Base-by-base conservation (phyloP, 257 asterid species). In the Echites panduratus region DNA sequence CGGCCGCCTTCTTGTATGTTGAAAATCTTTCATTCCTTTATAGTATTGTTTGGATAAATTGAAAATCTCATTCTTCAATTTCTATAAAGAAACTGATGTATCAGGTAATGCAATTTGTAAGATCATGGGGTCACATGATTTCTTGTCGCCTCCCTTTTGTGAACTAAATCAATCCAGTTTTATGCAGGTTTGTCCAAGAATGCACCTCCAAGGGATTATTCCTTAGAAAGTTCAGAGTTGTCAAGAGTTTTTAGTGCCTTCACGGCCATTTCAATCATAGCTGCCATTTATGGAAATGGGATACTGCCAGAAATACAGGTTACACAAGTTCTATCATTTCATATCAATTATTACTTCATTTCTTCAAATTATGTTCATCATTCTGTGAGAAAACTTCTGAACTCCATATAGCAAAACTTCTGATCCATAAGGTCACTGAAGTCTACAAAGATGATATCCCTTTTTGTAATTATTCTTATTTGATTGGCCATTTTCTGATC, bases 241-340 rank as follows among this genome's bases (percentile, higher is more conserved):
- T 78, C 98, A 19, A 85, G 88, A 80, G 72, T 86, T 63, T 80
- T 91, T 82, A 90, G 81, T 73, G 98, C 96, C 17, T 94, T 90
- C 84, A 85, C 96, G 57, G 88, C 99, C 59, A 91, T 91, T 79
- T 91, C 99, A 65, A 88, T 94, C n/a, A 83, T 94, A 71, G 99
- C 99, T 73, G 95, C 98, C 78, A 94, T 94, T 64, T 94, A 77
- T 29, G 99, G 99, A 63, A 94, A 91, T 49, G 99, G 99, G 75
- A 91, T 94, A 62, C 90, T 94, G 7, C 98, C 99, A 9, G 99
- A 94, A 77, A 94, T 94, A 77, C 99, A 94, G 87, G 97, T 91
- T 66, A 45, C 32, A 40, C 44, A 13, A 52, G 62, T 66, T 11
- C 69, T 70, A 45, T 65, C 4, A 14, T 73, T 57, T 73, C 29